Percentiles rank a stretch among this genome's conserved stretches.
Evolutionary conservation across 805 yeast genomes (phyloP).

Genomic region (Ogataea glucozyma): DNA sequence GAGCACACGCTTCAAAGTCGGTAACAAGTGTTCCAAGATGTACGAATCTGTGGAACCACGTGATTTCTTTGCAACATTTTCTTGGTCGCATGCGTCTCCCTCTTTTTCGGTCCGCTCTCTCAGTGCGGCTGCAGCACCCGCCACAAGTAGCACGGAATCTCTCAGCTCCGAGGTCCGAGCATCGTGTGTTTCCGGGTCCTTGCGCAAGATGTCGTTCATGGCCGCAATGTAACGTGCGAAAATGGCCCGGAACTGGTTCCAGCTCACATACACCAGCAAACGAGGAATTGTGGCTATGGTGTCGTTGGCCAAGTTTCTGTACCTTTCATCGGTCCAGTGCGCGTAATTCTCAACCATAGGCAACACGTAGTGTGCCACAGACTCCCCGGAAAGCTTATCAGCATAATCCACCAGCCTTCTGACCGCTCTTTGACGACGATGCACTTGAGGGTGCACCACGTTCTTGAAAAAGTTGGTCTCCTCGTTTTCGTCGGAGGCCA

Average conservation of each 20-base stretch:
- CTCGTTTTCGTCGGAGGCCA: constrained; percentile 64
- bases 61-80: too few relatives aligned
- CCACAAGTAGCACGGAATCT: constrained; percentile 58
- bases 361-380: constrained; percentile 74
- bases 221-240: constrained; percentile 60
- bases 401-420: constrained; percentile 53
- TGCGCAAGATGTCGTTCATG: constrained; percentile 24
- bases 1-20: constrained; percentile 61
- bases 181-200: too few relatives aligned
- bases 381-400: constrained; percentile 50
- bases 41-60: too few relatives aligned
- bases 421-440: constrained; percentile 83
- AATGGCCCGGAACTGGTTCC: constrained; percentile 80
- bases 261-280: constrained; percentile 58
- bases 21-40: constrained; percentile 58
- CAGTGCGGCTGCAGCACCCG: constrained; percentile 52
- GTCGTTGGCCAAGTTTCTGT: constrained; percentile 63
- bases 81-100: too few relatives aligned
- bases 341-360: constrained; percentile 87
- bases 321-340: constrained; percentile 55
- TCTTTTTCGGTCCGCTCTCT: too few relatives aligned
- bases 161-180: constrained; percentile 45
- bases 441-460: constrained; percentile 78
- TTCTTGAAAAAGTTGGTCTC: constrained; percentile 68
- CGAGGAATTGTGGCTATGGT: constrained; percentile 61